phyloP scores from a whole-genome alignment of 2,329 filamentous ascomycete genomes.

The Zalaria obscura region DNA sequence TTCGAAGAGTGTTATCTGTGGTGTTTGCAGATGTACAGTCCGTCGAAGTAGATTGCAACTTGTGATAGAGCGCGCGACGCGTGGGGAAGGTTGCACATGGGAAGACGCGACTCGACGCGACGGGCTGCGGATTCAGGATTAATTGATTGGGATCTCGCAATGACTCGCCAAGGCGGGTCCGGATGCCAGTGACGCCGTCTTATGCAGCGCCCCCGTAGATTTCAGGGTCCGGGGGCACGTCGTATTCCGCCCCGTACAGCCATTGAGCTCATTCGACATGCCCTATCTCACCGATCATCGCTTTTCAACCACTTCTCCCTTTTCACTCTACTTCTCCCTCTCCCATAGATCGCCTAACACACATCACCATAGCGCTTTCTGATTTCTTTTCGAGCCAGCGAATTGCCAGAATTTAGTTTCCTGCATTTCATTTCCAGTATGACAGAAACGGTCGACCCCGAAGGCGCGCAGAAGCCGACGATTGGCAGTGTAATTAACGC shows the following conservation, averaged over 20 bases:
- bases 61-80: background rate
- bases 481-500: background rate
- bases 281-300: no score
- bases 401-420: background rate
- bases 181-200: no score
- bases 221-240: no score
- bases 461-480: slow-evolving; percentile 1
- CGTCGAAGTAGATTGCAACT: background rate
- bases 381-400: background rate
- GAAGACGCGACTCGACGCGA: slow-evolving; percentile 14
- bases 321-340: no score
- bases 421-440: background rate
- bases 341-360: no score
- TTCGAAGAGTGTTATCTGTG: background rate
- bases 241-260: no score
- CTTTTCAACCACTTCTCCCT: no score
- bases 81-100: slow-evolving; percentile 4
- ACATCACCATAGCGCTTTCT: background rate
- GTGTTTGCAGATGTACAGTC: background rate
- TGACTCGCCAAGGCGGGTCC: no score
- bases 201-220: no score
- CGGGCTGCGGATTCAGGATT: no score
- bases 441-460: slow-evolving; percentile 1
- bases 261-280: no score
- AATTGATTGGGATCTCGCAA: no score